These are phyloP conservation scores for Vigna trinervia DNA, from an alignment of 306 rosid genomes.

Conservation along the genomic window DNA sequence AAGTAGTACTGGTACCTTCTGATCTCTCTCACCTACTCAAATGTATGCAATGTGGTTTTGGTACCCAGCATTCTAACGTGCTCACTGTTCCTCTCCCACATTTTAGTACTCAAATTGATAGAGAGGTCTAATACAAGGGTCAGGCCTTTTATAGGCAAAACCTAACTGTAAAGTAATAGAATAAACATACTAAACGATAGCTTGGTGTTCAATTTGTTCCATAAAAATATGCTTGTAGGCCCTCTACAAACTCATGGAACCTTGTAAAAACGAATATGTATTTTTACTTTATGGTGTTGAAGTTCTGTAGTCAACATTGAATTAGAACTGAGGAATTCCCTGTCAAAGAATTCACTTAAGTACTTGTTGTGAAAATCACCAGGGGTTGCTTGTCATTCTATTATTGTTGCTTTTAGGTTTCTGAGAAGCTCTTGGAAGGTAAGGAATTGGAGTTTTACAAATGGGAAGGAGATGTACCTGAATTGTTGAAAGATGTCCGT, in stretches of 20 bases:
- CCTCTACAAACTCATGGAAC: neutral
- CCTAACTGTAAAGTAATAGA: neutral
- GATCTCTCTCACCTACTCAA: neutral
- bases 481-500: slow-evolving; percentile 70
- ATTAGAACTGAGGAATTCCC: slow-evolving; percentile 21
- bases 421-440: slow-evolving; percentile 71
- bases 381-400: slow-evolving; percentile 20
- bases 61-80: neutral
- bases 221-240: neutral
- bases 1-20: neutral
- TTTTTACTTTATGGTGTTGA: slow-evolving; percentile 4
- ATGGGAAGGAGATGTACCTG: slow-evolving; percentile 74
- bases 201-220: too few species aligned
- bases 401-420: slow-evolving; percentile 60
- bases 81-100: neutral
- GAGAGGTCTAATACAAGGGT: neutral
- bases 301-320: slow-evolving; percentile 26
- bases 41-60: neutral
- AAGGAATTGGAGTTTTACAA: slow-evolving; percentile 73
- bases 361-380: slow-evolving; percentile 13
- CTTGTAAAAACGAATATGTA: neutral
- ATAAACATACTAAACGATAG: too few species aligned
- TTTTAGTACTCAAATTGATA: neutral
- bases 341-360: slow-evolving; percentile 1
- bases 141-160: neutral